These are phyloP conservation scores for Saturnispora kantuleensis DNA, from an alignment of 805 yeast species.

Conservation along the genomic window DNA sequence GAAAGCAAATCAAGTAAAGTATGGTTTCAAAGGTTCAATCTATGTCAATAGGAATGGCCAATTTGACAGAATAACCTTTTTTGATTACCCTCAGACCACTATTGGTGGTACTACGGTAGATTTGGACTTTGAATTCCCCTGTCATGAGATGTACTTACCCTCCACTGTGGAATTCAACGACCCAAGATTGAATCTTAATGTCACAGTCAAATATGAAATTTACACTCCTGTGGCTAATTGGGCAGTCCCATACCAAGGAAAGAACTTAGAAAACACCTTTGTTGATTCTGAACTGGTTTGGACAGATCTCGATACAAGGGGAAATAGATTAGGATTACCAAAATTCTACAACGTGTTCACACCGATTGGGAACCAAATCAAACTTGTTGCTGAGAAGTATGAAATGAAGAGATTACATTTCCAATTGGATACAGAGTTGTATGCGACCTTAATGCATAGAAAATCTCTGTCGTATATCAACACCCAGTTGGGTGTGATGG, in stretches of 20 bases:
- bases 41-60: constrained; percentile 3
- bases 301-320: neutral
- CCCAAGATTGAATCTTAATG: constrained; percentile 3
- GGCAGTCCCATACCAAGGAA: constrained; percentile 1
- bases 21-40: constrained; percentile 2
- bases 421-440: neutral
- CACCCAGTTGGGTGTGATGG: neutral
- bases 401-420: neutral
- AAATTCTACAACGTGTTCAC: constrained; percentile 1
- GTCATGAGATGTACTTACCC: constrained; percentile 7
- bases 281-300: constrained; percentile 1
- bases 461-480: neutral
- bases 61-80: constrained; percentile 1
- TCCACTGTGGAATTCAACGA: constrained; percentile 1
- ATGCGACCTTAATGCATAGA: neutral
- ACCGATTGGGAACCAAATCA: constrained; percentile 3
- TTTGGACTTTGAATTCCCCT: constrained; percentile 7
- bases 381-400: constrained; percentile 1
- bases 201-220: neutral
- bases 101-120: neutral
- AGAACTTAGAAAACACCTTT: neutral
- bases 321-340: neutral
- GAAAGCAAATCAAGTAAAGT: neutral
- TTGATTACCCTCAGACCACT: neutral
- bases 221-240: neutral